Evolutionary conservation across 257 asterid genomes (phyloP), one percentile per base, ranked within the genome.

Genomic region (Cynanchum wilfordii): DNA sequence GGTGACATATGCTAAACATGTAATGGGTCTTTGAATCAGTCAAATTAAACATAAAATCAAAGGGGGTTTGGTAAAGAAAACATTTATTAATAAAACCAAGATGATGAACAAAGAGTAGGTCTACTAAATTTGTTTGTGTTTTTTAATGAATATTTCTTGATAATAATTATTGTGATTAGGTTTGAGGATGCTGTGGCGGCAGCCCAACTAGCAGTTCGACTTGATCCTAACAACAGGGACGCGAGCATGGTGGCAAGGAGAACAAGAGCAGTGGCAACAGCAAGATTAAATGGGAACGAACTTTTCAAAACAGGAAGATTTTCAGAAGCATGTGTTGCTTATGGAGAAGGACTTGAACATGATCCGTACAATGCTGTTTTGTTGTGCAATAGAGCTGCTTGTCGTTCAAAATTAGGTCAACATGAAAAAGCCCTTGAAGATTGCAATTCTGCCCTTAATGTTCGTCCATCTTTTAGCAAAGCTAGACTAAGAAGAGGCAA

Each of bases 331-430:
- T 81, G 86, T 69, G 17, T 45, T 68, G 97, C 89, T 0, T 91
- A 91, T 63, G 88, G 90, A 1, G 96, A 86, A 82, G 97, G 97
- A 79, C 85, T 91, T 22, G 75, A 76, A 54, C 86, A 84, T 50
- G 96, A 91, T 49, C 89, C 94, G 0, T 59, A 68, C 50, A 91
- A 91, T 49, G 79, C 97, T 0, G 85, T 89, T 44, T 55, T 91
- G 82, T 73, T 91, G 75, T 86, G 92, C 69, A 91, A 89, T 69
- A 79, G 97, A 79, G 94, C 94, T 0, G 97, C 97, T 58, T 91
- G 94, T 70, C 70, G 81, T 20, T 71, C 89, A 22, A 91, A 87
- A 79, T 89, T 91, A 44, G 84, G 86, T 33, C 87, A 86, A 33
- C 85, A 78, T 73, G 90, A 87, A 38, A 80, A 82, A 51, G 92